phyloP scores from a whole-genome alignment of 139 green algal genomes.

The Trebouxia sp. region DNA sequence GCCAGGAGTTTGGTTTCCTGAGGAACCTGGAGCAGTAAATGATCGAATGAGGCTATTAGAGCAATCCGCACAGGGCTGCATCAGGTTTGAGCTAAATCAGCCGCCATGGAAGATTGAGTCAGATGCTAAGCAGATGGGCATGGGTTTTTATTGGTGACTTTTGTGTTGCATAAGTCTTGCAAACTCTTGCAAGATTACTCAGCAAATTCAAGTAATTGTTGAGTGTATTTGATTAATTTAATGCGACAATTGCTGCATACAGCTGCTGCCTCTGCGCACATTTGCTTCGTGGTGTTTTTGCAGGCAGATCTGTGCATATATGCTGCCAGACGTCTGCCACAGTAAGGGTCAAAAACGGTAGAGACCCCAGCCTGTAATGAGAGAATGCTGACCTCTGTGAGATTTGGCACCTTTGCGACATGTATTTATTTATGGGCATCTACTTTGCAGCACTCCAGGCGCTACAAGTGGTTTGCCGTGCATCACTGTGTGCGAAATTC shows the following conservation, averaged over 20 bases:
- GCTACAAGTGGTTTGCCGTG: too few species aligned
- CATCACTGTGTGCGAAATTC: too few species aligned
- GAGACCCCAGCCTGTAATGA: too few species aligned
- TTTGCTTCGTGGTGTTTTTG: too few species aligned
- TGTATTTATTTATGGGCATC: too few species aligned
- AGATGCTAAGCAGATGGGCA: conserved; percentile 71
- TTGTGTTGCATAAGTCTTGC: background rate
- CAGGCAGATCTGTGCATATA: too few species aligned
- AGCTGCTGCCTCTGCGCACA: too few species aligned
- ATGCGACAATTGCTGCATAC: background rate
- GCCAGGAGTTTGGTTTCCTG: conserved; percentile 95
- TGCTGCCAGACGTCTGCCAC: too few species aligned
- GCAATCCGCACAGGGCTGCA: conserved; percentile 57
- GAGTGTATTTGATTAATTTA: background rate
- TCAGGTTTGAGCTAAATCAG: conserved; percentile 75
- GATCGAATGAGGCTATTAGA: conserved; percentile 54
- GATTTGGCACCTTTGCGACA: too few species aligned
- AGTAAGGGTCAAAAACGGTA: too few species aligned
- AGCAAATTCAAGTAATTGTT: background rate
- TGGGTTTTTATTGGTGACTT: conserved; percentile 58
- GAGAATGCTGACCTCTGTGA: too few species aligned
- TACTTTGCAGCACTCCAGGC: too few species aligned
- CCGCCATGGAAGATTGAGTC: conserved; percentile 72
- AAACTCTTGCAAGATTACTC: background rate
- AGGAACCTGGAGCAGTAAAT: conserved; percentile 74